Conservation (phyloP, 2,329 filamentous ascomycete genomes). For the Leptographium wingfieldii region DNA sequence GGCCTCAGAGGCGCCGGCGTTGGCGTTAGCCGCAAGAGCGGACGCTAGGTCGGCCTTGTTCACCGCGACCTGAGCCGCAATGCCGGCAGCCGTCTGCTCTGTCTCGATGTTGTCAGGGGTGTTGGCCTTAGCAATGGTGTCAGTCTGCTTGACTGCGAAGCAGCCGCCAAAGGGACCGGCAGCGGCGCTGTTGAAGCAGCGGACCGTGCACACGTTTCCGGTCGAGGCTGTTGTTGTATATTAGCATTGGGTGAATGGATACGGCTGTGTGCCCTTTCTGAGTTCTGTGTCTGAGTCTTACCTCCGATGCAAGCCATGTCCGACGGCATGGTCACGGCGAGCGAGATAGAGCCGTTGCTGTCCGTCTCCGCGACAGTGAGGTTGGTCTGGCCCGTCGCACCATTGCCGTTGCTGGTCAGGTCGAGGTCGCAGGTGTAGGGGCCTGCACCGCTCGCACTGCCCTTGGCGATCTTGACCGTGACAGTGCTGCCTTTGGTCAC, state of each 20-base stretch:
- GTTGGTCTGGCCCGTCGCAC: conserved; percentile 28
- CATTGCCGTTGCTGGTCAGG: conserved; percentile 29
- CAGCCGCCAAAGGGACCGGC: conserved; percentile 40
- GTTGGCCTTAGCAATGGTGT: conserved; percentile 28
- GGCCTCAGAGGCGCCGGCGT: conserved; percentile 20
- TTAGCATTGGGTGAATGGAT: not conserved
- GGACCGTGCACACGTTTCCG: conserved; percentile 44
- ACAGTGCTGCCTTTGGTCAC: conserved; percentile 33
- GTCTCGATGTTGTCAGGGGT: conserved; percentile 33
- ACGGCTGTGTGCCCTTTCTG: no score
- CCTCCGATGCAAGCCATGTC: conserved; percentile 36
- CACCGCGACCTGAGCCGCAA: conserved; percentile 34
- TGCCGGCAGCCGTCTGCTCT: conserved; percentile 27
- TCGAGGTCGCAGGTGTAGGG: conserved; percentile 43
- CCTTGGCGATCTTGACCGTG: conserved; percentile 36
- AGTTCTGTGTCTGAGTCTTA: conserved; percentile 16
- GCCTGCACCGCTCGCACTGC: conserved; percentile 38
- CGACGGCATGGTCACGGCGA: conserved; percentile 39
- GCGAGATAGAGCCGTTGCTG: conserved; percentile 33
- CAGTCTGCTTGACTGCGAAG: conserved; percentile 43
- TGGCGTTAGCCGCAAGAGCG: conserved; percentile 33
- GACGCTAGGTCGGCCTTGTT: conserved; percentile 37
- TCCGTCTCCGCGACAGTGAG: conserved; percentile 29
- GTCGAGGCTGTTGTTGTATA: conserved; percentile 30
- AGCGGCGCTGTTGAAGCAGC: conserved; percentile 38